Percentiles rank a stretch among this genome's conserved stretches.
These are phyloP conservation scores for Phytophthora litchii DNA, from an alignment of 352 stramenopile species.

Conservation along the genomic window DNA sequence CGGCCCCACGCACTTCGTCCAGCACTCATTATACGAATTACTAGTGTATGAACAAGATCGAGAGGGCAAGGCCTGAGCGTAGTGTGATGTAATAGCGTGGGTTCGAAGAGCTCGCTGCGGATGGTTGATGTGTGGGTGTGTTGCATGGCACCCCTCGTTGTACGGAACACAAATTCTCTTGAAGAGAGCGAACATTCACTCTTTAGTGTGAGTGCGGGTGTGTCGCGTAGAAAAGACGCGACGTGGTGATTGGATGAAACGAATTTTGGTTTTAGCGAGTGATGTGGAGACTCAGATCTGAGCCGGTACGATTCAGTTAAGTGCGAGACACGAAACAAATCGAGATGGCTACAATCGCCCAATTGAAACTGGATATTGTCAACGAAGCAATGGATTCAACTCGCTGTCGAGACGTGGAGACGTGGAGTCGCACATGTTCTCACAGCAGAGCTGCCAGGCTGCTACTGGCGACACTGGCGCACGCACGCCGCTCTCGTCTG, in stretches of 20 bases:
- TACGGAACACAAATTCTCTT: not conserved
- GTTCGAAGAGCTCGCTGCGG: slow-evolving; percentile 12
- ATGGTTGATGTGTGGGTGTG: slow-evolving; percentile 21
- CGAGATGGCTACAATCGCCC: slow-evolving; percentile 14
- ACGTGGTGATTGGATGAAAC: not conserved
- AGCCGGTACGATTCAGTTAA: not conserved
- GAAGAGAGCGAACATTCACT: slow-evolving; percentile 8
- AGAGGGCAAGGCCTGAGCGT: not conserved
- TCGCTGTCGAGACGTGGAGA: slow-evolving; percentile 6
- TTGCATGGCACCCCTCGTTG: slow-evolving; percentile 12
- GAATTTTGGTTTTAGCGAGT: not conserved
- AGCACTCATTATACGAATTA: slow-evolving; percentile 21
- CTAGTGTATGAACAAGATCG: slow-evolving; percentile 9
- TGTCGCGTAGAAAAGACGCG: not conserved
- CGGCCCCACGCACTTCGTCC: slow-evolving; percentile 15
- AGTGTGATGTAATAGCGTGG: slow-evolving; percentile 22
- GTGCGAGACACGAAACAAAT: slow-evolving; percentile 1
- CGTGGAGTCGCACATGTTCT: not conserved
- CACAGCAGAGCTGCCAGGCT: not conserved
- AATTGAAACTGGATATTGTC: slow-evolving; percentile 16
- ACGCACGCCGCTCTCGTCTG: slow-evolving; percentile 16
- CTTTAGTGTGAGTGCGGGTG: slow-evolving; percentile 15
- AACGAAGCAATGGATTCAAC: not conserved
- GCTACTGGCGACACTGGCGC: slow-evolving; percentile 14
- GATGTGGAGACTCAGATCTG: not conserved